phyloP scores from a whole-genome alignment of 1,284 basidiomycete genomes.

The Cutaneotrichosporon sp. region DNA sequence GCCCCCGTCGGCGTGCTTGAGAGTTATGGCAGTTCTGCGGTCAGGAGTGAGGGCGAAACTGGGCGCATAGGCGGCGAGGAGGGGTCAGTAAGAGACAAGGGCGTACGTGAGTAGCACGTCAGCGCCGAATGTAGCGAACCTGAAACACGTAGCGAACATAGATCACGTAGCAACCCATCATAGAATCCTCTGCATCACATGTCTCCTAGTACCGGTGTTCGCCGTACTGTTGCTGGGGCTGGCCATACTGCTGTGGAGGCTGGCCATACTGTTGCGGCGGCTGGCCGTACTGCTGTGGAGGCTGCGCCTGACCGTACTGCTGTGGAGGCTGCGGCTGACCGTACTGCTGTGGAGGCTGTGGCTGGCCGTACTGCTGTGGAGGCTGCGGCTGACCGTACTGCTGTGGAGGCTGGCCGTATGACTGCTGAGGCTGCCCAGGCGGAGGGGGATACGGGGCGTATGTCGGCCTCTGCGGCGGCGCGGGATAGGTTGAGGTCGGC shows the following conservation, averaged over 20 bases:
- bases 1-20: background rate
- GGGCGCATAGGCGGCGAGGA: no score
- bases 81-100: no score
- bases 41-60: background rate
- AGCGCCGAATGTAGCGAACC: background rate
- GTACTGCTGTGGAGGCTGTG: constrained; percentile 5
- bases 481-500: no score
- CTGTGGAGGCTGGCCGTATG: background rate
- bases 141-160: background rate
- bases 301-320: background rate
- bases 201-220: background rate
- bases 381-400: background rate
- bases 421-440: background rate
- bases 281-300: background rate
- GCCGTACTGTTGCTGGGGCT: background rate
- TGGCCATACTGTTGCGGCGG: constrained; percentile 11
- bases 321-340: constrained; percentile 5
- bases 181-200: background rate
- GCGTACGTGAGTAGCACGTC: background rate
- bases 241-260: constrained; percentile 7
- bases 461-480: background rate
- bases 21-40: no score
- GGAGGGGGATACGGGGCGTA: background rate
- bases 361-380: background rate
- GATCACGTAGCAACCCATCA: background rate